phyloP scores from a whole-genome alignment of 768 basidiomycete species.

The Tricholoma sp. region DNA sequence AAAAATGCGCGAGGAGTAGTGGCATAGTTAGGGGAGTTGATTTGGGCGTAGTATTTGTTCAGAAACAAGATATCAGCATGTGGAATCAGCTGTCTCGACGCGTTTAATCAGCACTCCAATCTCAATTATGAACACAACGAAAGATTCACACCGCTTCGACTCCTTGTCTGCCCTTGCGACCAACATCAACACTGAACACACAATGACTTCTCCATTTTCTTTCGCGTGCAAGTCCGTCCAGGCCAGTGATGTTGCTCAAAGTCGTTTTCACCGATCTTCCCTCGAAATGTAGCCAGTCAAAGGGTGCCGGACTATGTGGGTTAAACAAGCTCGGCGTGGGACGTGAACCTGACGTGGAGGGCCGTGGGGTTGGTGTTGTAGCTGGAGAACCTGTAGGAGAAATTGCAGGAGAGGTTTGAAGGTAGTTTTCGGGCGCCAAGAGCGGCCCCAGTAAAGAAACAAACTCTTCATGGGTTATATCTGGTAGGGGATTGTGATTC shows the following conservation, averaged over 20 bases:
- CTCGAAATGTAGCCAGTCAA: slow-evolving; percentile 87
- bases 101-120: slow-evolving; percentile 8
- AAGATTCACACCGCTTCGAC: slow-evolving; percentile 64
- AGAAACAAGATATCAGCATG: slow-evolving; percentile 83
- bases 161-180: slow-evolving; percentile 68
- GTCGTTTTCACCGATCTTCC: slow-evolving; percentile 79
- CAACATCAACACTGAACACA: slow-evolving; percentile 77
- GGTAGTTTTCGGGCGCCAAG: slow-evolving; percentile 77
- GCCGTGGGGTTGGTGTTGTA: slow-evolving; percentile 28
- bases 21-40: slow-evolving; percentile 53
- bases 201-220: slow-evolving; percentile 81
- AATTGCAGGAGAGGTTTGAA: slow-evolving; percentile 25
- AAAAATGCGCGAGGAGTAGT: slow-evolving; percentile 72
- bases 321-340: slow-evolving; percentile 30
- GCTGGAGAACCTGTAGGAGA: slow-evolving; percentile 26
- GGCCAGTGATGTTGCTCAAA: slow-evolving; percentile 67
- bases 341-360: slow-evolving; percentile 24
- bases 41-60: slow-evolving; percentile 65
- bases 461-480: slow-evolving; percentile 85
- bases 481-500: slow-evolving; percentile 85
- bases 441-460: slow-evolving; percentile 76
- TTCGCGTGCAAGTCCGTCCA: slow-evolving; percentile 80
- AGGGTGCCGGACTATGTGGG: slow-evolving; percentile 65
- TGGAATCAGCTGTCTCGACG: slow-evolving; percentile 58
- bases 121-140: slow-evolving; percentile 1